phyloP scores from a whole-genome alignment of 768 basidiomycete genomes.

The Saitozyma podzolica region DNA sequence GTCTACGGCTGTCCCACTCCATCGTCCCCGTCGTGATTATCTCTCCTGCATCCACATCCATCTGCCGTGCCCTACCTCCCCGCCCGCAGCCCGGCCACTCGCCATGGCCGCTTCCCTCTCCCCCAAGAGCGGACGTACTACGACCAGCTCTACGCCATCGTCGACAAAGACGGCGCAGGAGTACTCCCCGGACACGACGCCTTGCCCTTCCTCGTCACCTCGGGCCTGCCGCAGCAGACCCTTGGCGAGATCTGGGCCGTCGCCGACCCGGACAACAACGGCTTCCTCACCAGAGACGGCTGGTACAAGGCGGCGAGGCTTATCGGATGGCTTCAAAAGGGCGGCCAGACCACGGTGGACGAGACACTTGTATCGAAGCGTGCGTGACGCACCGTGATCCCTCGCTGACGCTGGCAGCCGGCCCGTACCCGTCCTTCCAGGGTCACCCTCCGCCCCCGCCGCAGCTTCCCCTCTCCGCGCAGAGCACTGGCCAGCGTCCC shows the following conservation, averaged over 20 bases:
- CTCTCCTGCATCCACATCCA: too few relatives aligned
- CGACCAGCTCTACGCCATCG: conserved; percentile 44
- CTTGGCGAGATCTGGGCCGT: conserved; percentile 93
- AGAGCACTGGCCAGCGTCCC: conserved; percentile 25
- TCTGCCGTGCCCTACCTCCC: neutral
- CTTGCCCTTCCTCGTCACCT: conserved; percentile 78
- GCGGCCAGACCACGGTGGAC: conserved; percentile 63
- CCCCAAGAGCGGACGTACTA: conserved; percentile 50
- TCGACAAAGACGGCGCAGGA: conserved; percentile 49
- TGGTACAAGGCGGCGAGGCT: conserved; percentile 85
- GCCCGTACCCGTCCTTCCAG: conserved; percentile 77
- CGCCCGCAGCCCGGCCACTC: neutral
- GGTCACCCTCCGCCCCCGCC: conserved; percentile 61
- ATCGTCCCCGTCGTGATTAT: neutral
- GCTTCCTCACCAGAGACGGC: conserved; percentile 83
- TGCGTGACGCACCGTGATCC: conserved; percentile 54
- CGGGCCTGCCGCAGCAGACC: conserved; percentile 71
- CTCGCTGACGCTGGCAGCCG: conserved; percentile 59
- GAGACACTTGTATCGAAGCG: conserved; percentile 66
- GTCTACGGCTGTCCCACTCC: neutral
- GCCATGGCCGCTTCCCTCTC: conserved; percentile 11
- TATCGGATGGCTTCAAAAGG: conserved; percentile 90
- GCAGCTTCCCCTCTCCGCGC: conserved; percentile 52
- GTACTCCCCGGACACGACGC: conserved; percentile 75
- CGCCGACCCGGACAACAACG: conserved; percentile 90